Conservation (phyloP, 2,329 filamentous ascomycete species). For the Colletotrichum costaricense region DNA sequence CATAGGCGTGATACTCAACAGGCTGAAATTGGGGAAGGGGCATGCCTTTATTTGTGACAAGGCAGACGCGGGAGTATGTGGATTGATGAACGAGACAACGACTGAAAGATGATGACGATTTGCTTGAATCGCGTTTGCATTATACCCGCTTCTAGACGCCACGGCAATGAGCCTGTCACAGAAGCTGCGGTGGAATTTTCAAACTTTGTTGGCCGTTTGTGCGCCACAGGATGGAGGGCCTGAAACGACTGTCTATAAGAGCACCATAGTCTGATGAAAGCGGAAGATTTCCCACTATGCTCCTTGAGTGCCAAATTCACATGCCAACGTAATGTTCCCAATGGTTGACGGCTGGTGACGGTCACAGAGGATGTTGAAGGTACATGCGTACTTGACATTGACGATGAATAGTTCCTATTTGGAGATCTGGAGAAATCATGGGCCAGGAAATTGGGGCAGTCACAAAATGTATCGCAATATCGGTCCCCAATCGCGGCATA, state of each 20-base stretch:
- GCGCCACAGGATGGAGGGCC: background rate
- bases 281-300: background rate
- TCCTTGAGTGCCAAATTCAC: background rate
- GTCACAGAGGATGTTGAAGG: background rate
- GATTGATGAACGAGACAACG: background rate
- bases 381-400: background rate
- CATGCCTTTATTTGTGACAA: background rate
- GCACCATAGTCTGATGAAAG: background rate
- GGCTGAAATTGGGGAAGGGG: no score
- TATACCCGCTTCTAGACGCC: constrained; percentile 23
- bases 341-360: background rate
- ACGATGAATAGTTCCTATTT: background rate
- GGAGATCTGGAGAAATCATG: background rate
- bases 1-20: constrained; percentile 13
- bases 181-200: constrained; percentile 14
- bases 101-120: background rate
- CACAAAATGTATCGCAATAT: background rate
- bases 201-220: background rate
- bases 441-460: background rate
- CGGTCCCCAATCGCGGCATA: background rate
- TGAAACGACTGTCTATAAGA: background rate
- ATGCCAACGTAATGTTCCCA: background rate
- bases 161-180: background rate
- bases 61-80: background rate
- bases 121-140: constrained; percentile 21